Evolutionary conservation across 257 asterid species (phyloP).

Genomic region (Lycium ferocissimum): DNA sequence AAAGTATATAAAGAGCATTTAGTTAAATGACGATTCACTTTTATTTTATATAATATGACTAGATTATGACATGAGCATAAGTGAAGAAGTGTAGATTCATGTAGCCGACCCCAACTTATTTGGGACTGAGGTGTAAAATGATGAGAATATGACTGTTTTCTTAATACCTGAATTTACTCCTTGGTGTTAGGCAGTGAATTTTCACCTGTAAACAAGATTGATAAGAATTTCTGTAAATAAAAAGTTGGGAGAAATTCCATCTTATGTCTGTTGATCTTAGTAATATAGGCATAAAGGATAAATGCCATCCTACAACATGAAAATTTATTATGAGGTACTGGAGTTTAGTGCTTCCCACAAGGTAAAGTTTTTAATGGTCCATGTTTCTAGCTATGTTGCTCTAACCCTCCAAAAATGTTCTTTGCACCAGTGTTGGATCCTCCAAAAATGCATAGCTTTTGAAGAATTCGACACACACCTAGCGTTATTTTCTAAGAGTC

Average conservation of each 20-base stretch:
- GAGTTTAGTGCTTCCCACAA: neutral
- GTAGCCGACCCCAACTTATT: neutral
- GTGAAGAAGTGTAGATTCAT: neutral
- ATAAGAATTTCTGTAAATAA: conserved; percentile 25
- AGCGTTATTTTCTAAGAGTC: neutral
- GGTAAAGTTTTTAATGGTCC: neutral
- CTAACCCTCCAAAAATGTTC: neutral
- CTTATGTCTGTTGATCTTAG: neutral
- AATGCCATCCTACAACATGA: neutral
- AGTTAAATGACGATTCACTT: conserved; percentile 17
- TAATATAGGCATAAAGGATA: conserved; percentile 18
- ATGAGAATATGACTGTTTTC: conserved; percentile 23
- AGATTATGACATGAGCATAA: too few relatives aligned
- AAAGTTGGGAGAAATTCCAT: neutral
- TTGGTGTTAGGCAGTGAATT: conserved; percentile 69
- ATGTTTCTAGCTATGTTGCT: neutral
- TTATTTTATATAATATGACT: neutral
- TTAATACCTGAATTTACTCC: conserved; percentile 62
- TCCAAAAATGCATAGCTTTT: neutral
- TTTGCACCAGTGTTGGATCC: neutral
- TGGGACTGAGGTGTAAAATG: neutral
- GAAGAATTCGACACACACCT: neutral
- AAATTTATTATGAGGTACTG: neutral
- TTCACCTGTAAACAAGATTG: conserved; percentile 60
- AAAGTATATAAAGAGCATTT: conserved; percentile 34